These are phyloP conservation scores for Glaciozyma antarctica DNA, from an alignment of 768 basidiomycete genomes.

Conservation along the genomic window DNA sequence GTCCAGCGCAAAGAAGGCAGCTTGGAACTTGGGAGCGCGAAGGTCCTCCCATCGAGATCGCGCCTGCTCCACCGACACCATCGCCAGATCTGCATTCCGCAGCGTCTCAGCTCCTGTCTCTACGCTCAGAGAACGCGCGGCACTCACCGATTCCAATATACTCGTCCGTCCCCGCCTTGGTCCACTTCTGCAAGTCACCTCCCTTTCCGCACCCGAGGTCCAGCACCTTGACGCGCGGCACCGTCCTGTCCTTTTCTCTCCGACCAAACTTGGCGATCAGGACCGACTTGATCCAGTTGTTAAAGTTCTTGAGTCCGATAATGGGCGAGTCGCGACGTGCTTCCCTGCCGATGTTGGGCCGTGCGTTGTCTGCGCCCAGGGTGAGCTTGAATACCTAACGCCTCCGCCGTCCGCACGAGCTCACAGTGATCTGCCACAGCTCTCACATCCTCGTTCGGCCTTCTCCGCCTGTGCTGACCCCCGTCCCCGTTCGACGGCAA, in stretches of 20 bases:
- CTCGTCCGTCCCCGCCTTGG: conserved; percentile 68
- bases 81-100: conserved; percentile 54
- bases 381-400: neutral
- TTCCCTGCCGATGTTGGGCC: conserved; percentile 80
- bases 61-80: conserved; percentile 82
- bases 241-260: conserved; percentile 20
- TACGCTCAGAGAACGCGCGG: neutral
- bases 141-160: conserved; percentile 68
- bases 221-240: conserved; percentile 49
- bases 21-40: conserved; percentile 55
- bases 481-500: neutral
- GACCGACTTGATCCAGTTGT: conserved; percentile 99
- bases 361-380: conserved; percentile 57
- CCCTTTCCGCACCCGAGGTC: conserved; percentile 99
- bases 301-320: conserved; percentile 92
- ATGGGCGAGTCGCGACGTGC: conserved; percentile 84
- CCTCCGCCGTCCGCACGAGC: neutral
- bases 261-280: conserved; percentile 68
- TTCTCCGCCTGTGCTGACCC: neutral
- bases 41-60: conserved; percentile 53
- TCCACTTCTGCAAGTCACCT: conserved; percentile 93
- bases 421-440: conserved; percentile 29
- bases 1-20: conserved; percentile 74
- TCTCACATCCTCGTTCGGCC: conserved; percentile 8
- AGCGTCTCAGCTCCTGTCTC: neutral